These are phyloP conservation scores for Oryza australiensis DNA, from an alignment of 176 grass and related monocot genomes.

Conservation along the genomic window DNA sequence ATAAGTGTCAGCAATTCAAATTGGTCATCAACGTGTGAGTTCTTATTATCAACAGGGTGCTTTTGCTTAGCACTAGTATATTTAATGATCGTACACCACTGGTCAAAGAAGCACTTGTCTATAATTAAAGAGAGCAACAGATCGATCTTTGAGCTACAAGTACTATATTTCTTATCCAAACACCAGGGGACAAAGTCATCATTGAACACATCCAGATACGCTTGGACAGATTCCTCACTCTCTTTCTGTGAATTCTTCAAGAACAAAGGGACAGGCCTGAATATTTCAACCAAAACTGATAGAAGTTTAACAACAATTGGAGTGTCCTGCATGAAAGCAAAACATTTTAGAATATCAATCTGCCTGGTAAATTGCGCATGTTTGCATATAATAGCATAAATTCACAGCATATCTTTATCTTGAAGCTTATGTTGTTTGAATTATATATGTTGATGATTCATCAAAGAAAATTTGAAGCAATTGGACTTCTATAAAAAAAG, in stretches of 20 bases:
- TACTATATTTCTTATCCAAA: constrained; percentile 59
- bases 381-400: constrained; percentile 10
- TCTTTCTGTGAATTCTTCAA: constrained; percentile 38
- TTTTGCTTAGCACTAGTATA: constrained; percentile 39
- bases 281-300: constrained; percentile 65
- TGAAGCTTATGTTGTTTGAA: neutral
- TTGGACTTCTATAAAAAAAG: neutral
- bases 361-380: constrained; percentile 4
- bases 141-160: constrained; percentile 70
- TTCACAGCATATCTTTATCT: neutral
- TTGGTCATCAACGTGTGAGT: constrained; percentile 31
- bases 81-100: constrained; percentile 67
- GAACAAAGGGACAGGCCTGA: constrained; percentile 55
- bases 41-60: constrained; percentile 22
- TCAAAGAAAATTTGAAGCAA: neutral
- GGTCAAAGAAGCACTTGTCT: constrained; percentile 77
- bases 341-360: constrained; percentile 14
- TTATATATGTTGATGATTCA: neutral
- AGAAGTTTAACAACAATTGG: constrained; percentile 67
- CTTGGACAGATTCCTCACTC: constrained; percentile 42
- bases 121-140: constrained; percentile 76
- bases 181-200: constrained; percentile 82
- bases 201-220: constrained; percentile 67
- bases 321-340: constrained; percentile 64
- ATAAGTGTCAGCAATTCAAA: constrained; percentile 67